phyloP scores from a whole-genome alignment of 2,329 filamentous ascomycete species.

The Aspergillus tanneri region DNA sequence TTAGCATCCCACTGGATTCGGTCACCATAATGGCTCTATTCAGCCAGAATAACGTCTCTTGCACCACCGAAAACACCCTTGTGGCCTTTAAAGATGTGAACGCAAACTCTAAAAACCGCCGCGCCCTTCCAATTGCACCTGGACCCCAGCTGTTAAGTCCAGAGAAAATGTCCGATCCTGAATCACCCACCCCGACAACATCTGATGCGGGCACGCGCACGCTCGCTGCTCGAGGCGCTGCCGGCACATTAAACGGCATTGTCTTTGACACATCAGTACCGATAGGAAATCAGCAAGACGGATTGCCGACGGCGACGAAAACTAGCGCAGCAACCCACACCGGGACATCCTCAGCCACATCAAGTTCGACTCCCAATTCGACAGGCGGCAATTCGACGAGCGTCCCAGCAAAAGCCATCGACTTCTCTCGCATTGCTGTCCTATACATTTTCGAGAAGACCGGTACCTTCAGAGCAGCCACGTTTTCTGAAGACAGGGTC shows the following conservation, averaged over 20 bases:
- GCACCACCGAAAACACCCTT: slow-evolving; percentile 79
- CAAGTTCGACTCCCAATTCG: slow-evolving; percentile 18
- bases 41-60: slow-evolving; percentile 72
- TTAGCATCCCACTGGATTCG: slow-evolving; percentile 71
- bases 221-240: slow-evolving; percentile 24
- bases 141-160: not conserved
- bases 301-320: slow-evolving; percentile 13
- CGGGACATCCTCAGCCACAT: slow-evolving; percentile 17
- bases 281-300: too few species aligned
- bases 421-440: slow-evolving; percentile 39
- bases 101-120: slow-evolving; percentile 27
- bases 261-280: slow-evolving; percentile 32
- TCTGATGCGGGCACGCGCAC: slow-evolving; percentile 15
- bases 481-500: slow-evolving; percentile 31
- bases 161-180: slow-evolving; percentile 1
- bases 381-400: slow-evolving; percentile 9
- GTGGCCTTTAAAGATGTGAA: slow-evolving; percentile 71
- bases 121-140: slow-evolving; percentile 15
- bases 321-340: slow-evolving; percentile 28
- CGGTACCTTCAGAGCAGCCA: slow-evolving; percentile 29
- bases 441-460: slow-evolving; percentile 45
- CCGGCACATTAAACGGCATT: slow-evolving; percentile 40
- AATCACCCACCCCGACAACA: slow-evolving; percentile 9
- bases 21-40: slow-evolving; percentile 72
- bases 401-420: slow-evolving; percentile 26